A percentile compares a stretch with the other conserved stretches of the same genome.
Evolutionary conservation across 495 filamentous ascomycete genomes (phyloP).

Genomic region (Penicillium salamii): DNA sequence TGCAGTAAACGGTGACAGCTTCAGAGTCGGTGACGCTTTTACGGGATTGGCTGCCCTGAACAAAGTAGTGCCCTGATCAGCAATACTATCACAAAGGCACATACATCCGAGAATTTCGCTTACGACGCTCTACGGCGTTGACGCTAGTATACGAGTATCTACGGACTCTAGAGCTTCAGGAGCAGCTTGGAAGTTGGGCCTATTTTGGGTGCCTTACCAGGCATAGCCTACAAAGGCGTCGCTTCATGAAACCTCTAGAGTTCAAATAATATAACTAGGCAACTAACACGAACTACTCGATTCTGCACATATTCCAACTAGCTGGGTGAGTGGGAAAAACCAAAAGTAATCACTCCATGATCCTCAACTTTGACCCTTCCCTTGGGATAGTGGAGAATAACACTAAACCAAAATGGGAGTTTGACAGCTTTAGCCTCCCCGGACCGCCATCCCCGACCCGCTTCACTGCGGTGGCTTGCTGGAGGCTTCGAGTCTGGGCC

Average conservation of each 20-base stretch:
- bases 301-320: neutral
- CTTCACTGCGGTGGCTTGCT: conserved; percentile 5
- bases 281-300: neutral
- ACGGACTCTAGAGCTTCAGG: too few relatives aligned
- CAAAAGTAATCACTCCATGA: conserved; percentile 10
- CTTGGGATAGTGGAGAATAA: conserved; percentile 1
- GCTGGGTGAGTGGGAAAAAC: neutral
- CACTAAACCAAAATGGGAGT: conserved; percentile 4
- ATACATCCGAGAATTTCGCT: neutral
- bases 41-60: conserved; percentile 4
- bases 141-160: too few relatives aligned
- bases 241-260: conserved; percentile 3
- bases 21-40: neutral
- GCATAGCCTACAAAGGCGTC: neutral
- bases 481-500: conserved; percentile 9
- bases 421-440: conserved; percentile 28
- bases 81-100: conserved; percentile 3
- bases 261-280: neutral
- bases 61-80: neutral
- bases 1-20: neutral
- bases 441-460: conserved; percentile 27
- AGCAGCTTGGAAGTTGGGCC: too few relatives aligned
- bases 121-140: neutral
- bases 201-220: too few relatives aligned
- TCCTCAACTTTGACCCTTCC: conserved; percentile 22